A percentile compares a stretch with the other conserved stretches of the same genome.
phyloP scores from a whole-genome alignment of 108 stramenopile species.

The Cyclotella atomus region DNA sequence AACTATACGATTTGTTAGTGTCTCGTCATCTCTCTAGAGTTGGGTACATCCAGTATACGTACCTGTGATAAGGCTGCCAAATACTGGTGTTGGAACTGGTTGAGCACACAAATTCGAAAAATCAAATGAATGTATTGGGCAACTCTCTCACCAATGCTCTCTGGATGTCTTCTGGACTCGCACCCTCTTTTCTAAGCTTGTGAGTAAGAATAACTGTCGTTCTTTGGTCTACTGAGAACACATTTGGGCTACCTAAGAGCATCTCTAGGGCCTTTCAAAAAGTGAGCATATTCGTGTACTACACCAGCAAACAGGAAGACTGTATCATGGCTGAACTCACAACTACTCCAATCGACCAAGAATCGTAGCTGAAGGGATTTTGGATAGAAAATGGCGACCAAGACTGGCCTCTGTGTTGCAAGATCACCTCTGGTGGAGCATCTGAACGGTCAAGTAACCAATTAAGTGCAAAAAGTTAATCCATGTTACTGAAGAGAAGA shows the following conservation, averaged over 20 bases:
- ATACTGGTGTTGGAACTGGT: slow-evolving; percentile 32
- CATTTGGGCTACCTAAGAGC: slow-evolving; percentile 92
- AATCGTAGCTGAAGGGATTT: slow-evolving; percentile 78
- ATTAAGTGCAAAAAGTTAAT: no score
- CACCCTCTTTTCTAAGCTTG: slow-evolving; percentile 69
- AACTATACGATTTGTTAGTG: slow-evolving; percentile 61
- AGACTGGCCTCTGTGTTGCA: slow-evolving; percentile 23
- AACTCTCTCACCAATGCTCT: slow-evolving; percentile 46
- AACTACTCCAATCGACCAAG: slow-evolving; percentile 88
- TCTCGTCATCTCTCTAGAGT: no score
- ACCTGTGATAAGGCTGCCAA: slow-evolving; percentile 74
- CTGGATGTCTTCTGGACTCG: slow-evolving; percentile 63
- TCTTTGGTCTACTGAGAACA: slow-evolving; percentile 92
- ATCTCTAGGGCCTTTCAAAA: slow-evolving; percentile 72
- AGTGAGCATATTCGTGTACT: no score
- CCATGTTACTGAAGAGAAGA: no score
- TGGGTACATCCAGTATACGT: no score
- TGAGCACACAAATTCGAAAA: no score
- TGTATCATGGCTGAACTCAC: slow-evolving; percentile 28
- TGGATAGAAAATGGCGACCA: slow-evolving; percentile 64
- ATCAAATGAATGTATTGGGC: neutral
- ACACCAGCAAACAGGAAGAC: slow-evolving; percentile 22
- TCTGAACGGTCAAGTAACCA: no score
- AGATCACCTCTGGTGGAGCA: slow-evolving; percentile 78
- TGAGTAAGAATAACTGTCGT: slow-evolving; percentile 85